These are phyloP conservation scores for Cardiospermum halicacabum DNA, from an alignment of 345 rosid species.

Conservation along the genomic window DNA sequence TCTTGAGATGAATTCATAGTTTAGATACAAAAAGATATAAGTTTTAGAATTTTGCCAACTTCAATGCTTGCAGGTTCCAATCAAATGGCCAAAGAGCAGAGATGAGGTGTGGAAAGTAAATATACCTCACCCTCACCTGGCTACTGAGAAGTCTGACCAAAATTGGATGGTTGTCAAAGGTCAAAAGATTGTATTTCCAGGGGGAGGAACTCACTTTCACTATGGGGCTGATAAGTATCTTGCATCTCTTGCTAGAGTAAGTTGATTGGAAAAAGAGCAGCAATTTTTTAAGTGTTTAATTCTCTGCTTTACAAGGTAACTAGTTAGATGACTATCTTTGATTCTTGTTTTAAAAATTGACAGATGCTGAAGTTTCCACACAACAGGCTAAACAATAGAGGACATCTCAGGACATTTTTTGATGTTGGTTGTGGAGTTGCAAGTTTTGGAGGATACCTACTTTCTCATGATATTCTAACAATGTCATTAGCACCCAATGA, in stretches of 20 bases:
- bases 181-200: slow-evolving; percentile 43
- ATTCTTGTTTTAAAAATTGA: slow-evolving; percentile 6
- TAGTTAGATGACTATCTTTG: not conserved
- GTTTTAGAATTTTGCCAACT: not conserved
- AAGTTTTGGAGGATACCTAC: slow-evolving; percentile 38
- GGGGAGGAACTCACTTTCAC: slow-evolving; percentile 56
- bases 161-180: slow-evolving; percentile 48
- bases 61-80: slow-evolving; percentile 29
- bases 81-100: slow-evolving; percentile 43
- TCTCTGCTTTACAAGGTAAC: not conserved
- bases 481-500: slow-evolving; percentile 42
- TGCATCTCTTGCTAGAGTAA: slow-evolving; percentile 4
- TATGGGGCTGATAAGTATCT: slow-evolving; percentile 46
- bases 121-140: slow-evolving; percentile 47
- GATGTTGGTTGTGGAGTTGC: slow-evolving; percentile 48
- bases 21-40: not conserved
- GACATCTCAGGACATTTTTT: slow-evolving; percentile 31
- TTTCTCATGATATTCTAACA: slow-evolving; percentile 30
- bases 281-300: not conserved
- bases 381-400: slow-evolving; percentile 30
- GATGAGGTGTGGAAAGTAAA: slow-evolving; percentile 45
- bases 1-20: not conserved
- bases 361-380: slow-evolving; percentile 39
- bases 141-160: slow-evolving; percentile 55
- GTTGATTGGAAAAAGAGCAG: not conserved